Base-by-base conservation (phyloP, 345 rosid genomes). In the Draba incana region DNA sequence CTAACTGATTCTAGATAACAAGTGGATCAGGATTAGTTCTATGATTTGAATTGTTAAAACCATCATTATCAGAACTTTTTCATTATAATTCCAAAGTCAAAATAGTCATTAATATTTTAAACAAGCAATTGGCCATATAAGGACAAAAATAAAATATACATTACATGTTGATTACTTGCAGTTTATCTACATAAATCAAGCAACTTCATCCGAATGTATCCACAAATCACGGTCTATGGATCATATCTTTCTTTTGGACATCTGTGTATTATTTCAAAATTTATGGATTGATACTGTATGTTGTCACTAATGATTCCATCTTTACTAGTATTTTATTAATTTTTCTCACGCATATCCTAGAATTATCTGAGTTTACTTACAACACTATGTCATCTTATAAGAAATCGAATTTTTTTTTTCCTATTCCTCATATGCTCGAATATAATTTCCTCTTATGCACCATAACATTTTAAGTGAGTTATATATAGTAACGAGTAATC, bases 11-110 rank as follows among this genome's bases (percentile, higher is more conserved):
- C 54, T 39, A 35, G 16, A 6, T 0, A 69, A 69, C 67, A 30
- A 60, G 61, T 70, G 68, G 61, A n/a, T n/a, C 15, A 60, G 13
- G 12, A 62, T 67, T 45, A 20, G 6, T 6, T 6, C n/a, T 27
- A 39, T 68, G 5, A 15, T 47, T 24, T 27, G 38, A 50, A 28
- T 50, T 48, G 49, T 57, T 68, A 47, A 44, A 47, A 25, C 33
- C 38, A 41, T 42, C 70, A 2, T 55, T 12, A 55, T 55, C 45
- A 20, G 0, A 43, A n/a, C 10, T 69, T 59, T 30, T n/a, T 24
- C 5, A 6, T 64, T 35, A 12, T 20, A 13, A 5, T 8, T 13
- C 33, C 9, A 9, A 59, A 48, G 41, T 69, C 50, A 51, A 45
- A 30, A 45, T 14, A 4, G 12, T 42, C 24, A 27, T 42, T 2